These are phyloP conservation scores for Mucuna pruriens DNA, from an alignment of 306 rosid species.

Conservation along the genomic window DNA sequence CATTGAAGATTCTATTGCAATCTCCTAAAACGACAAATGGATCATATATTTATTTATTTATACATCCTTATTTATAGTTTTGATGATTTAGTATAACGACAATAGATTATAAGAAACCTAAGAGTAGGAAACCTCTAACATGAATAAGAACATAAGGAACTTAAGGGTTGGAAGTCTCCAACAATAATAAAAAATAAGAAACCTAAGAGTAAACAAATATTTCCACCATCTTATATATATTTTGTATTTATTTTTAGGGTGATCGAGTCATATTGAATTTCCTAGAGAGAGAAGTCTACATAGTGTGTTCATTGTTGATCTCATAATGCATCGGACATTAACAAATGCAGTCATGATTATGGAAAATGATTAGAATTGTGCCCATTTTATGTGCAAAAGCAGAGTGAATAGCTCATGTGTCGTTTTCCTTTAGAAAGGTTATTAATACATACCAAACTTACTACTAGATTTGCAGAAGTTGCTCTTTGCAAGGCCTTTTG, in stretches of 20 bases:
- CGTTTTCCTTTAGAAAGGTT: neutral
- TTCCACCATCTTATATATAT: too few relatives aligned
- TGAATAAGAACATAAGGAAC: too few relatives aligned
- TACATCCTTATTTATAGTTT: too few relatives aligned
- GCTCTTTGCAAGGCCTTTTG: neutral
- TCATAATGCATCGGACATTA: neutral
- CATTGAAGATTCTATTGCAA: too few relatives aligned
- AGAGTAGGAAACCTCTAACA: too few relatives aligned
- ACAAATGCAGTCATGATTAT: slow-evolving; percentile 16
- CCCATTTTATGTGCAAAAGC: neutral
- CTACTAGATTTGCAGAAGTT: neutral
- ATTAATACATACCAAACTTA: neutral
- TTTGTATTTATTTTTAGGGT: neutral
- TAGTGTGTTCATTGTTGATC: neutral
- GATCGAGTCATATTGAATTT: neutral
- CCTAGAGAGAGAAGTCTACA: neutral
- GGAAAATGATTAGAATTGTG: neutral
- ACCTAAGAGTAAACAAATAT: too few relatives aligned
- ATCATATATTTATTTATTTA: too few relatives aligned
- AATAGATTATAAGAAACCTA: too few relatives aligned
- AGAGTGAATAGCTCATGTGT: neutral
- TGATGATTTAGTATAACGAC: too few relatives aligned
- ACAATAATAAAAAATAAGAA: too few relatives aligned
- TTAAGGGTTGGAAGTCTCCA: too few relatives aligned
- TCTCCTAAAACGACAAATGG: too few relatives aligned